phyloP scores from a whole-genome alignment of 352 stramenopile species.

The Phytophthora parvispora region DNA sequence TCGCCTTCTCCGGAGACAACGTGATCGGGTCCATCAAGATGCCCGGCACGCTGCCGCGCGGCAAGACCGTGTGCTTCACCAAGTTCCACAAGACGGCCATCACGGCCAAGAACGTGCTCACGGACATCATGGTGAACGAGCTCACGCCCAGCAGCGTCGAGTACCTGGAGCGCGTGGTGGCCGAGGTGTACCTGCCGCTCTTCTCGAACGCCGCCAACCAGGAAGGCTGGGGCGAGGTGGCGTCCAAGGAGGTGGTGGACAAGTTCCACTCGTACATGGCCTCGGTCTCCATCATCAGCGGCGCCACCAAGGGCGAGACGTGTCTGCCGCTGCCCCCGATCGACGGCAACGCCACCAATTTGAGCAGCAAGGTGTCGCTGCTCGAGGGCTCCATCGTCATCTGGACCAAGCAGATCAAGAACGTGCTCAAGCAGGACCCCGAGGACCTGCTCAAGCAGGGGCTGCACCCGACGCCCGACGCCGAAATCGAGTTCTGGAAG shows the following conservation, averaged over 20 bases:
- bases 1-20: conserved; percentile 93
- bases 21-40: conserved; percentile 89
- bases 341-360: conserved; percentile 81
- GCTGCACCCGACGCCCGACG: conserved; percentile 97
- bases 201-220: conserved; percentile 97
- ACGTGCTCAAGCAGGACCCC: conserved; percentile 98
- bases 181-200: conserved; percentile 96
- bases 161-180: conserved; percentile 96
- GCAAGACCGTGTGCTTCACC: conserved; percentile 94
- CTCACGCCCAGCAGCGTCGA: conserved; percentile 94
- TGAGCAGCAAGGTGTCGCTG: conserved; percentile 96
- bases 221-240: conserved; percentile 97
- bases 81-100: conserved; percentile 90
- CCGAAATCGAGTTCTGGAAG: conserved; percentile 99
- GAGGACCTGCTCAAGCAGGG: conserved; percentile 97
- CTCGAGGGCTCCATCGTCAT: conserved; percentile 98
- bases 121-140: conserved; percentile 90
- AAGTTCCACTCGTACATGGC: conserved; percentile 98
- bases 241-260: conserved; percentile 97
- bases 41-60: conserved; percentile 85
- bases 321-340: conserved; percentile 96
- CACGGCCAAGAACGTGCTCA: conserved; percentile 86
- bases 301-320: conserved; percentile 98
- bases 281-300: conserved; percentile 97
- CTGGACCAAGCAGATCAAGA: conserved; percentile 99